Conservation (phyloP, 768 basidiomycete species). For the Tremella mesenterica region DNA sequence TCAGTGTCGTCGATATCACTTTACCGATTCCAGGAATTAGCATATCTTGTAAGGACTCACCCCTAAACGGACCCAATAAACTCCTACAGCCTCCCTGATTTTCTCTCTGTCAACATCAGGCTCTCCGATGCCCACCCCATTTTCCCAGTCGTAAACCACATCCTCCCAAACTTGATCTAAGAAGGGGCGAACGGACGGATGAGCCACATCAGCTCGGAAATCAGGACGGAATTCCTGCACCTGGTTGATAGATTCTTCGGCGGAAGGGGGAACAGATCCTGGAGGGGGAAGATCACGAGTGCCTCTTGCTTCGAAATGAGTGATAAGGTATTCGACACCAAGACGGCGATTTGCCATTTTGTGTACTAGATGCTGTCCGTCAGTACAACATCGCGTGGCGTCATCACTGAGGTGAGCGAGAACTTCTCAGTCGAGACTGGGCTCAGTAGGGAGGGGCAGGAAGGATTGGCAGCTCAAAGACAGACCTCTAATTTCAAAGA, state of each 20-base stretch:
- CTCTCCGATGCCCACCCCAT: constrained; percentile 12
- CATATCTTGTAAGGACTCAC: constrained; percentile 9
- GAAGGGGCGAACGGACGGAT: constrained; percentile 17
- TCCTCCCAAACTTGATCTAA: constrained; percentile 28
- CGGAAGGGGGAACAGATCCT: constrained; percentile 6
- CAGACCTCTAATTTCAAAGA: constrained; percentile 9
- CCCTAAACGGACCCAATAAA: constrained; percentile 30
- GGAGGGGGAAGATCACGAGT: constrained; percentile 28
- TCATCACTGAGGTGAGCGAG: too few species aligned
- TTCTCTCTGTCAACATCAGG: constrained; percentile 16
- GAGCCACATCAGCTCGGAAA: constrained; percentile 19
- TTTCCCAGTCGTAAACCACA: constrained; percentile 18
- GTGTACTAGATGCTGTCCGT: constrained; percentile 34
- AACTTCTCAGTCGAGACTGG: too few species aligned
- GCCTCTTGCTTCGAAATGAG: constrained; percentile 22
- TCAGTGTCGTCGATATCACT: too few species aligned
- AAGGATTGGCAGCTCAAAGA: too few species aligned
- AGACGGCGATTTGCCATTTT: constrained; percentile 34
- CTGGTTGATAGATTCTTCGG: constrained; percentile 20
- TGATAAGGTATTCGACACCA: constrained; percentile 30
- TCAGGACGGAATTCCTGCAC: constrained; percentile 31
- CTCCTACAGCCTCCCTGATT: constrained; percentile 21
- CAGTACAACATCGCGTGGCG: not conserved
- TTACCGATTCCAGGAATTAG: too few species aligned
- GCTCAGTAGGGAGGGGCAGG: too few species aligned